Evolutionary conservation across 106 monocot genomes (phyloP).

Genomic region (Iris macrosiphon): DNA sequence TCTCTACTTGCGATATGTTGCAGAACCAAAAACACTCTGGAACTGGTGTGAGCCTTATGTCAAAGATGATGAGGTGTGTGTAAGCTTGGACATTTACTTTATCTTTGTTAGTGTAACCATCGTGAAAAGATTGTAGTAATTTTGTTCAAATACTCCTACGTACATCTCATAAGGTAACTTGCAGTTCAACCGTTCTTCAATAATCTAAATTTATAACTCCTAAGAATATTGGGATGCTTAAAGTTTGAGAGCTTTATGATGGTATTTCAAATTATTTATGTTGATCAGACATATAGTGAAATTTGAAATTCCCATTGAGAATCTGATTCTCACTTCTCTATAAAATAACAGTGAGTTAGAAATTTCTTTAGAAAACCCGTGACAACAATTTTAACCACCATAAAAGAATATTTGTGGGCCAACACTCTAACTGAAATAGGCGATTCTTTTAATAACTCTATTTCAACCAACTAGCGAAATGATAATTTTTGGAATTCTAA

Average conservation of each 20-base stretch:
- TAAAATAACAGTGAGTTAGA: no score
- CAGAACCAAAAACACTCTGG: slow-evolving; percentile 89
- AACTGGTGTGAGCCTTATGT: slow-evolving; percentile 81
- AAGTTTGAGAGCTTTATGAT: background rate
- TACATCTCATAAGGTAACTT: background rate
- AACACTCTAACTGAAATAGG: no score
- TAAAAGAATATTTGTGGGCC: no score
- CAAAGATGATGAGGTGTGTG: slow-evolving; percentile 85
- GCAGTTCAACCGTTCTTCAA: background rate
- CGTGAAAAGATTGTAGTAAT: background rate
- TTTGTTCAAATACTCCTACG: background rate
- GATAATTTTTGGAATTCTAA: no score
- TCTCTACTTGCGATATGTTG: slow-evolving; percentile 76
- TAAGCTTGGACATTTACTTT: background rate
- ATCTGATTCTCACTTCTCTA: no score
- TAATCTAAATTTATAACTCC: background rate
- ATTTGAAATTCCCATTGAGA: no score
- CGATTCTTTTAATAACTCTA: no score
- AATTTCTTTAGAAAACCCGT: no score
- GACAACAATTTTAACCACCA: no score
- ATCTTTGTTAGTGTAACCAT: background rate
- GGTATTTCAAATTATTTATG: no score
- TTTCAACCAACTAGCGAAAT: no score
- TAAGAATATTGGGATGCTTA: background rate
- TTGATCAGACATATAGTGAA: no score